Evolutionary conservation across 1,284 basidiomycete species (phyloP).

Genomic region (Lignosus rhinocerotis): DNA sequence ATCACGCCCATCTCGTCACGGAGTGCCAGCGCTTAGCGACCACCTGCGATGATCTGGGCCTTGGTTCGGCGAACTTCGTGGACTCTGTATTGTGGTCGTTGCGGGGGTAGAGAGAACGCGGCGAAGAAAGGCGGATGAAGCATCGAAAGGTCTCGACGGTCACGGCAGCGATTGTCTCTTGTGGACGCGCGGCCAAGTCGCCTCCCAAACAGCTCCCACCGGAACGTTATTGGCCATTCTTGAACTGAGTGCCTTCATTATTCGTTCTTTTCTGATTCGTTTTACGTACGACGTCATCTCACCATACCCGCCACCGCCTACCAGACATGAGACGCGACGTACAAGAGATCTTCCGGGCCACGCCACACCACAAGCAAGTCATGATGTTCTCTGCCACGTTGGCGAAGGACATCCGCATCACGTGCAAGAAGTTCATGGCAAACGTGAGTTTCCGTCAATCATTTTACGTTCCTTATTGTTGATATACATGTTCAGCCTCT

Average conservation of each 20-base stretch:
- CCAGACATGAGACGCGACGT: conserved; percentile 99
- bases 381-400: conserved; percentile 99
- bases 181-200: conserved; percentile 18
- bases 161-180: conserved; percentile 16
- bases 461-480: neutral
- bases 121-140: conserved; percentile 16
- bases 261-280: conserved; percentile 46
- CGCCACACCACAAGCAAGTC: conserved; percentile 99
- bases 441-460: conserved; percentile 64
- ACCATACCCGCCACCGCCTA: conserved; percentile 52
- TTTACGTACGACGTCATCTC: conserved; percentile 61
- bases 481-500: conserved; percentile 67
- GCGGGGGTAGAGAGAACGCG: neutral
- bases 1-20: conserved; percentile 55
- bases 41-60: conserved; percentile 34
- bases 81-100: conserved; percentile 11
- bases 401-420: conserved; percentile 94
- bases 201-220: conserved; percentile 13
- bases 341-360: conserved; percentile 99
- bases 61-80: conserved; percentile 25
- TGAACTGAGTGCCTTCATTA: conserved; percentile 14
- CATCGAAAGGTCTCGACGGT: conserved; percentile 15
- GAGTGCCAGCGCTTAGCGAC: conserved; percentile 46
- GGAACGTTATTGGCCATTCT: conserved; percentile 1
- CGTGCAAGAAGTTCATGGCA: conserved; percentile 99